Conservation (phyloP, 2,329 filamentous ascomycete genomes). For the Paecilomyces dactylethromorphus region DNA sequence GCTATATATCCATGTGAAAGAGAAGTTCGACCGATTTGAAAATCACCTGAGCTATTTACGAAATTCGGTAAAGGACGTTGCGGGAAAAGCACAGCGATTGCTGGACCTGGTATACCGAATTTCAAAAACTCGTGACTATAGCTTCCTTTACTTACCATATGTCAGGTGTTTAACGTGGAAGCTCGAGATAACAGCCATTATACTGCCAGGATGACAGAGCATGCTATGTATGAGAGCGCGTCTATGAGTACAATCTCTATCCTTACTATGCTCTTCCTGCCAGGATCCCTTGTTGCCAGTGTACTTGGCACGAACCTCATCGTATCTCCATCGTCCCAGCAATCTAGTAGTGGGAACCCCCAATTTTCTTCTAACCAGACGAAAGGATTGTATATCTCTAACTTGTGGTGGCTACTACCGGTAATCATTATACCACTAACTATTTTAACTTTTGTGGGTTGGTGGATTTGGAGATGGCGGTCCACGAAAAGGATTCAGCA, state of each 20-base stretch:
- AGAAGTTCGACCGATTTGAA: not conserved
- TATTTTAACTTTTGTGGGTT: not conserved
- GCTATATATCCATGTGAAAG: not conserved
- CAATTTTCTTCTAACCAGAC: not conserved
- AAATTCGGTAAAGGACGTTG: not conserved
- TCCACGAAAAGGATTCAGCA: not conserved
- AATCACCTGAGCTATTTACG: not conserved
- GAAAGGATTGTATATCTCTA: not conserved
- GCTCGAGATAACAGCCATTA: not conserved
- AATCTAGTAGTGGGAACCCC: not conserved
- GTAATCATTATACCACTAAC: not conserved
- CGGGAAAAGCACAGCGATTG: not conserved
- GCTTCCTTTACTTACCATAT: not conserved
- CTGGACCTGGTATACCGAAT: not conserved
- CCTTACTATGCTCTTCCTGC: not conserved
- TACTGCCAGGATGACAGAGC: not conserved
- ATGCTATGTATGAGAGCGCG: not conserved
- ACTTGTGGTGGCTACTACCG: not conserved
- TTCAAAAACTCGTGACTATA: not conserved
- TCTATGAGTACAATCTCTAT: not conserved
- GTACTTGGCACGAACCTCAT: not conserved
- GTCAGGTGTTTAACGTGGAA: not conserved
- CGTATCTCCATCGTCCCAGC: not conserved
- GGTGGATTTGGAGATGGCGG: not conserved
- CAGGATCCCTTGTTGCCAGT: not conserved